These are phyloP conservation scores for Nicotiana attenuata DNA, from an alignment of 257 asterid species.

Conservation along the genomic window DNA sequence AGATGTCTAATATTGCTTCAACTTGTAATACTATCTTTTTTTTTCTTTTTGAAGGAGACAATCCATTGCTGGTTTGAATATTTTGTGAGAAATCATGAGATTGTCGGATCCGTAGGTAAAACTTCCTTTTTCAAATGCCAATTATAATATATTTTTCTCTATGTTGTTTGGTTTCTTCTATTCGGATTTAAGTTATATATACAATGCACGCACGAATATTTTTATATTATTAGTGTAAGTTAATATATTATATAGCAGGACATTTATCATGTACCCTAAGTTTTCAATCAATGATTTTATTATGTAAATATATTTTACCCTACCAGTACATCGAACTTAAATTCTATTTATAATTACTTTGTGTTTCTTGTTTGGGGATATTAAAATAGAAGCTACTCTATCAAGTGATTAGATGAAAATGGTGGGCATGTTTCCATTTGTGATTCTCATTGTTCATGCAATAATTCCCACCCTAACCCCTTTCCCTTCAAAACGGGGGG, in stretches of 20 bases:
- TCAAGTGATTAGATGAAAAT: not conserved
- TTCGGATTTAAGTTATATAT: not conserved
- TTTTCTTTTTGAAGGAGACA: conserved; percentile 12
- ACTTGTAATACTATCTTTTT: conserved; percentile 33
- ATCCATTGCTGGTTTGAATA: conserved; percentile 48
- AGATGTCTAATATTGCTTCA: conserved; percentile 40
- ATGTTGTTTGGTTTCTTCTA: not conserved
- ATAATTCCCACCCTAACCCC: not conserved
- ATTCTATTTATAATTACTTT: no score
- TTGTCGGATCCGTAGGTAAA: conserved; percentile 44
- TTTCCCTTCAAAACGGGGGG: no score
- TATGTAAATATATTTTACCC: not conserved
- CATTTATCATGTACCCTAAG: not conserved
- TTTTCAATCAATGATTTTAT: not conserved
- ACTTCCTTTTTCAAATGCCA: conserved; percentile 33
- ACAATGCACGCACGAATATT: not conserved
- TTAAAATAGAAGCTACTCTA: not conserved
- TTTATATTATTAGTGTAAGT: not conserved
- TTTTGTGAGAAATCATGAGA: conserved; percentile 47
- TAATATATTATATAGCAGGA: not conserved
- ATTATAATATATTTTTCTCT: conserved; percentile 12
- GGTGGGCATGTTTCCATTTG: not conserved
- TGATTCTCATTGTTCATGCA: not conserved
- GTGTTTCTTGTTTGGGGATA: not conserved
- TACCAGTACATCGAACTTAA: not conserved